Conservation (phyloP, 768 basidiomycete species). For the Agrocybe praecox region DNA sequence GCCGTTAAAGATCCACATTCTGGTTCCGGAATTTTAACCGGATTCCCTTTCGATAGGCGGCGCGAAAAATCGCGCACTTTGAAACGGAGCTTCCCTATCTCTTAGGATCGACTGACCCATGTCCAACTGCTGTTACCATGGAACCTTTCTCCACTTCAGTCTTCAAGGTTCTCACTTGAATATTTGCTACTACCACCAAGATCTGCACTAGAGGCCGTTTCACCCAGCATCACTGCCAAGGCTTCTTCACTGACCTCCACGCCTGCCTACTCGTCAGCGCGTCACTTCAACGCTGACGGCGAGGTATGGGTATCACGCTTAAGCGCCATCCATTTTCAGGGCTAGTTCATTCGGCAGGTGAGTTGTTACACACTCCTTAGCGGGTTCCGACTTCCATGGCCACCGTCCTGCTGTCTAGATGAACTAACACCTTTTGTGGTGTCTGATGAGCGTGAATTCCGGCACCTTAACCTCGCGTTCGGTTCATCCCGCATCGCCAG, state of each 20-base stretch:
- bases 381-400: conserved; percentile 18
- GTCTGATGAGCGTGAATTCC: conserved; percentile 84
- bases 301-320: conserved; percentile 86
- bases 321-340: conserved; percentile 91
- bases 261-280: conserved; percentile 77
- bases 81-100: conserved; percentile 76
- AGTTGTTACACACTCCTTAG: conserved; percentile 52
- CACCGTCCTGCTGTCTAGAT: conserved; percentile 48
- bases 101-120: conserved; percentile 86
- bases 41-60: conserved; percentile 78
- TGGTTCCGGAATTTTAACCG: conserved; percentile 80
- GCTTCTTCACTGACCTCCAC: conserved; percentile 81
- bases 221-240: conserved; percentile 62
- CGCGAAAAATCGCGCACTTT: conserved; percentile 64
- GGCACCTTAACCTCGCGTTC: conserved; percentile 76
- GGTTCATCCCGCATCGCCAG: conserved; percentile 72
- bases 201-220: conserved; percentile 84
- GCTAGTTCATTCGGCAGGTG: conserved; percentile 91
- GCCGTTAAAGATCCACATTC: conserved; percentile 71
- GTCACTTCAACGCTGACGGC: conserved; percentile 73
- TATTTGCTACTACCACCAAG: conserved; percentile 91
- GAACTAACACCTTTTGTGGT: conserved; percentile 86
- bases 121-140: conserved; percentile 87
- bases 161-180: conserved; percentile 85
- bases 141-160: conserved; percentile 90